phyloP scores from a whole-genome alignment of 345 rosid species.

The Brassica cretica region DNA sequence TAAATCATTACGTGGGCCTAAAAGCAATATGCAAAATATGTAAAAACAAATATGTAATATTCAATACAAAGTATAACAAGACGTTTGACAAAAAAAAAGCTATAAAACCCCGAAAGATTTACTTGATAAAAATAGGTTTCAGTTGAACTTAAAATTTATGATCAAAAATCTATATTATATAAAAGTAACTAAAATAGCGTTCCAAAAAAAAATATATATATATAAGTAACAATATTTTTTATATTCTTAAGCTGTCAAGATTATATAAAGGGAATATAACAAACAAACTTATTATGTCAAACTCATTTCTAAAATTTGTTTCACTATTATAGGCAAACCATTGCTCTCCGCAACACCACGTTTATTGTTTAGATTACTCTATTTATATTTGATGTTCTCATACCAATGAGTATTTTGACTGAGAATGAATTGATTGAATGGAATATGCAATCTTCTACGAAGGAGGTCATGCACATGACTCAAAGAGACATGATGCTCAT shows the following conservation, averaged over 20 bases:
- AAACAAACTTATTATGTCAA: neutral
- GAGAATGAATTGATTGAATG: neutral
- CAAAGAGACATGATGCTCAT: too few species aligned
- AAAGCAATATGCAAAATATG: neutral
- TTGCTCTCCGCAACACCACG: neutral
- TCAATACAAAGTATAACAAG: neutral
- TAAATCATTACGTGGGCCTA: neutral
- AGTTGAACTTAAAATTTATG: neutral
- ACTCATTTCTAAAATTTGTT: neutral
- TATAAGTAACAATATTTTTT: too few species aligned
- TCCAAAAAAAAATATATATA: too few species aligned
- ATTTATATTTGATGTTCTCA: too few species aligned
- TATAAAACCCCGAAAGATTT: neutral
- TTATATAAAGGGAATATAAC: neutral
- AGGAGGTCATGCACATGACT: neutral
- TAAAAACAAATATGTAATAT: too few species aligned
- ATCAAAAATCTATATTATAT: neutral
- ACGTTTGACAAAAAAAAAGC: neutral
- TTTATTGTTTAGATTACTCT: too few species aligned
- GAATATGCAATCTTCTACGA: neutral
- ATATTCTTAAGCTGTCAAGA: neutral
- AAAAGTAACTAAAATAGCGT: too few species aligned
- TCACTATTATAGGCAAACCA: neutral
- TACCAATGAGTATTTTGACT: neutral
- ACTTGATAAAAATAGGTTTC: neutral